Conservation (phyloP, 2,329 filamentous ascomycete genomes). For the Elsinoe perseae region DNA sequence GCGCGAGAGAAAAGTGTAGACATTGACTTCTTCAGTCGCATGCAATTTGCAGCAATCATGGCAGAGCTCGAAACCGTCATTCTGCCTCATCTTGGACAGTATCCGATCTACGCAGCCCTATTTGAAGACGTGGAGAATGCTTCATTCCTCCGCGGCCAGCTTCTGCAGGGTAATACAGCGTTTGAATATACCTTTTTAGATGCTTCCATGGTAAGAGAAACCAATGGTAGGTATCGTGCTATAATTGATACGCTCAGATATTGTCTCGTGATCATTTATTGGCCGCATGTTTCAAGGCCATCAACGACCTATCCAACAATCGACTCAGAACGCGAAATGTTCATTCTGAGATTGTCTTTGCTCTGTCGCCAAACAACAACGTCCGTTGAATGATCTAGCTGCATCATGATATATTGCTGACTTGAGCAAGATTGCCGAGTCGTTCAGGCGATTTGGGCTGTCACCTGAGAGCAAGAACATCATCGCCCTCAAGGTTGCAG, state of each 20-base stretch:
- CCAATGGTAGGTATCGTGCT: not conserved
- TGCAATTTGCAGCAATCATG: too few species aligned
- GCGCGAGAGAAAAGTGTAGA: not conserved
- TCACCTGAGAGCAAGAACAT: conserved; percentile 60
- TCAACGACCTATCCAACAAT: conserved; percentile 55
- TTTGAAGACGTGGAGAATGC: conserved; percentile 74
- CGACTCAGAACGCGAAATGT: conserved; percentile 73
- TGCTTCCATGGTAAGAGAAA: conserved; percentile 58
- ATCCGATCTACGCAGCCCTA: conserved; percentile 64
- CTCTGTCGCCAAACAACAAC: conserved; percentile 74
- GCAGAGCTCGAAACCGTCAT: conserved; percentile 55
- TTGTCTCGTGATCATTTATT: conserved; percentile 65
- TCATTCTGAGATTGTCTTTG: conserved; percentile 80
- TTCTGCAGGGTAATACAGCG: conserved; percentile 72
- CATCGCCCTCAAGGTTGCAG: conserved; percentile 72
- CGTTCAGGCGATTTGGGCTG: conserved; percentile 83
- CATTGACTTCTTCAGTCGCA: too few species aligned
- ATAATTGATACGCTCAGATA: conserved; percentile 43
- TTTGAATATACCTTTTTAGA: conserved; percentile 96
- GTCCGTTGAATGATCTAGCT: conserved; percentile 35
- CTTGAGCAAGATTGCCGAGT: conserved; percentile 66
- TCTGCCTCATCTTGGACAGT: conserved; percentile 66
- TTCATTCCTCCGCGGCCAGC: conserved; percentile 67
- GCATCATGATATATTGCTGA: conserved; percentile 14
- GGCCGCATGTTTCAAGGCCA: conserved; percentile 68